phyloP scores from a whole-genome alignment of 208 protist species.

The Porcisia hertigi region DNA sequence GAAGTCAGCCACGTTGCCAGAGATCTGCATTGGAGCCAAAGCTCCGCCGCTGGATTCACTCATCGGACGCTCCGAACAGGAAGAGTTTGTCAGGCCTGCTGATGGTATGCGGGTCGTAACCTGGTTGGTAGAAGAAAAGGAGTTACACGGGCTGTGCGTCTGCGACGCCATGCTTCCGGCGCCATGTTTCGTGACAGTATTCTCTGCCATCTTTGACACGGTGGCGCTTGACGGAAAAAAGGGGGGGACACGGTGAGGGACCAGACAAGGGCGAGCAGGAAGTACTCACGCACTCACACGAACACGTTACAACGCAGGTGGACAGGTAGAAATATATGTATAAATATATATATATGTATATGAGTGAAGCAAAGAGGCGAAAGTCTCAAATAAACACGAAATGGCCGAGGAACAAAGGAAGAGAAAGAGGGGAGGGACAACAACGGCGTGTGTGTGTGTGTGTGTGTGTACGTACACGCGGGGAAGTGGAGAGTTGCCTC shows the following conservation, averaged over 20 bases:
- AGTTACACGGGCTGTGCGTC: conserved; percentile 8
- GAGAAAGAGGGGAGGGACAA: no score
- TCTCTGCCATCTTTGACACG: background rate
- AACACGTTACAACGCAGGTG: conserved; percentile 8
- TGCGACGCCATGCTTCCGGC: background rate
- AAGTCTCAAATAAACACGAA: background rate
- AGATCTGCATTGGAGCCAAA: conserved; percentile 8
- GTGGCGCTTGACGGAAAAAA: background rate
- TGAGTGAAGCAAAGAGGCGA: background rate
- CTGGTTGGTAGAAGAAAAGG: conserved; percentile 1
- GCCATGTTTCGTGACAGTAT: background rate
- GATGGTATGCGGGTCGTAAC: conserved; percentile 1
- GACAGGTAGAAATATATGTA: background rate
- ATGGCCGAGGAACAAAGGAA: background rate
- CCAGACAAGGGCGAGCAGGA: background rate
- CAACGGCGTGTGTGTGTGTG: no score
- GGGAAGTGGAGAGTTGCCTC: no score
- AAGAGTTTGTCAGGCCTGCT: conserved; percentile 7
- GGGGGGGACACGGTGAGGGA: background rate
- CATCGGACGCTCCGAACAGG: conserved; percentile 14
- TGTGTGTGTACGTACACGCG: no score
- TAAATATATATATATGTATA: background rate
- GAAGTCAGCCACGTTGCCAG: conserved; percentile 20
- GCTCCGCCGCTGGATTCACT: conserved; percentile 11
- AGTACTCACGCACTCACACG: background rate